phyloP scores from a whole-genome alignment of 139 green algal species.

The Tetradesmus lagerheimii region DNA sequence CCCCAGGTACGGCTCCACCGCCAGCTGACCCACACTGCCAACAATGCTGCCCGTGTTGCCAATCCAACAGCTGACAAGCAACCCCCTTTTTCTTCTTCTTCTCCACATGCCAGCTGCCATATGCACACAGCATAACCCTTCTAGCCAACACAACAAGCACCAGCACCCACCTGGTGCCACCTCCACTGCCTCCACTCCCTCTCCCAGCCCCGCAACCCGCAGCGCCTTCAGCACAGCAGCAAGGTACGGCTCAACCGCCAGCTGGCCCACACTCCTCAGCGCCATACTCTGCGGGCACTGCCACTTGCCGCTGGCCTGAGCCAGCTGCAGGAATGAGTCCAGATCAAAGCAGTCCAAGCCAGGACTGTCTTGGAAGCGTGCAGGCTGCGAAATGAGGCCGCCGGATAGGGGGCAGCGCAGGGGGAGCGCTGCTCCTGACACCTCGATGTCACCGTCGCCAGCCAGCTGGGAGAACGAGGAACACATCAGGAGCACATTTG shows the following conservation, averaged over 20 bases:
- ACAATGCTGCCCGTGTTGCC: background rate
- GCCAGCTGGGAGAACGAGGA: constrained; percentile 29
- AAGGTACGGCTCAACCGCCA: background rate
- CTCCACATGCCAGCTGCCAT: background rate
- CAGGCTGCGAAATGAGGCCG: constrained; percentile 66
- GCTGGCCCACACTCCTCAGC: background rate
- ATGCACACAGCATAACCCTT: too few species aligned
- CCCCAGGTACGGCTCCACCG: background rate
- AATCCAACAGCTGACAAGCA: too few species aligned
- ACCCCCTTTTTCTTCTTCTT: too few species aligned
- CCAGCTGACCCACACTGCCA: background rate
- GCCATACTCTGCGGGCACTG: constrained; percentile 68
- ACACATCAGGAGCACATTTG: background rate
- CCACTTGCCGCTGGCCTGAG: constrained; percentile 86
- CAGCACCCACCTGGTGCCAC: constrained; percentile 32
- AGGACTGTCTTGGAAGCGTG: constrained; percentile 43
- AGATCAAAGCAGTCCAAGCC: constrained; percentile 86
- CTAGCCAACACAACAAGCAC: background rate
- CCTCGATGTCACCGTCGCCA: constrained; percentile 58
- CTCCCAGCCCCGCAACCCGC: background rate
- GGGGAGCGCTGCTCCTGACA: constrained; percentile 57
- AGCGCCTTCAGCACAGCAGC: background rate
- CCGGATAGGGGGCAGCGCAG: constrained; percentile 73
- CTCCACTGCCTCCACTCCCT: constrained; percentile 21
- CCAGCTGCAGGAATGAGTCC: constrained; percentile 80